Evolutionary conservation across 768 basidiomycete species (phyloP), one percentile per base, ranked within the genome.

Genomic region (Kwoniella botswanensis): DNA sequence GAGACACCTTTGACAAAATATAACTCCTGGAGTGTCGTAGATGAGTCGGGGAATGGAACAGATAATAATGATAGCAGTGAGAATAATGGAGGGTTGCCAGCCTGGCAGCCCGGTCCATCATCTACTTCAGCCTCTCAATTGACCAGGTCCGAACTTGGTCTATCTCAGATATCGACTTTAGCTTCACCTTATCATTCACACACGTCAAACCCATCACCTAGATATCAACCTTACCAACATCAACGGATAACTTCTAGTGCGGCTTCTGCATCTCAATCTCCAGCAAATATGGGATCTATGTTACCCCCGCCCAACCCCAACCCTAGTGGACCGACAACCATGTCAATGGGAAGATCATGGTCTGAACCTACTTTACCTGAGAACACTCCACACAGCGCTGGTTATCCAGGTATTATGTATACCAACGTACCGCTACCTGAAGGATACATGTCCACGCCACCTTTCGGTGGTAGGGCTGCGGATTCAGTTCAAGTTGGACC

Each of bases 381-480:
- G 6, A 56, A 56, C 13, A 35, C 44, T 13, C 70, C 63, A 4
- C 63, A 66, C 4, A 66, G 68, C 46, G 64, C 58, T 29, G 70
- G 61, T 24, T 75, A 70, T 69, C 71, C 68, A 9, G 72, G 63
- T 41, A 75, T 55, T 12, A 56, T 65, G 61, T 68, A 62, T 42
- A 56, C 44, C 5, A 74, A 66, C 50, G 67, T 71, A n/a, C 63
- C 59, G 3, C 55, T 72, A 41, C 74, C 71, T 2, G 74, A 72
- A 18, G 59, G 69, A 18, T 65, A 60, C 42, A 59, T 44, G 44
- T 18, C 26, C 29, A 43, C 43, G 11, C 69, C 61, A 4, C 64
- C 44, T 29, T 42, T 26, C 41, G 67, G 67, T 7, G 54, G 61
- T 18, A 61, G 65, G 50, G 46, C 70, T 1, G 64, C 42, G 18